phyloP scores from a whole-genome alignment of 345 rosid species.

The Salix suchowensis region DNA sequence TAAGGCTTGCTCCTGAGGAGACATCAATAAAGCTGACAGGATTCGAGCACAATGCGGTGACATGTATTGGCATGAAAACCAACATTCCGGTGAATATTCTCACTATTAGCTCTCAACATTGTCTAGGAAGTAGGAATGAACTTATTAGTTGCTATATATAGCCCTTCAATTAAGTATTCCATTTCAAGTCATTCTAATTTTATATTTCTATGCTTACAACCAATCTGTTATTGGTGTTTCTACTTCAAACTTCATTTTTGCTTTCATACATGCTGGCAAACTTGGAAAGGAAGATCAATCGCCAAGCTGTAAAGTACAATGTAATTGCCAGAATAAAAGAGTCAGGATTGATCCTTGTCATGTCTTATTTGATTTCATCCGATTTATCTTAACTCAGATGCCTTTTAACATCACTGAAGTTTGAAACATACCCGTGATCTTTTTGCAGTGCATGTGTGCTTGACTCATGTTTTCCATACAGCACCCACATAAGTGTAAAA shows the following conservation, averaged over 20 bases:
- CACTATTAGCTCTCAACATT: background rate
- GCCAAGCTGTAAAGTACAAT: conserved; percentile 1
- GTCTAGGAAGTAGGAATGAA: background rate
- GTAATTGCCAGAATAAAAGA: conserved; percentile 17
- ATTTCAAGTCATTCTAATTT: background rate
- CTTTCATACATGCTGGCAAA: background rate
- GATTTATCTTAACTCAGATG: background rate
- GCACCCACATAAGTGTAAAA: background rate
- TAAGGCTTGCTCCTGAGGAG: conserved; percentile 95
- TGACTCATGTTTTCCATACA: background rate
- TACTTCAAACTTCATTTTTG: background rate
- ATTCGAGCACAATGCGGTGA: conserved; percentile 80
- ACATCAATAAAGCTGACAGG: conserved; percentile 60
- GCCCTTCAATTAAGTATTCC: conserved; percentile 5
- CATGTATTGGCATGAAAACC: conserved; percentile 79
- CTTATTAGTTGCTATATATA: background rate
- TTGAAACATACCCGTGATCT: background rate
- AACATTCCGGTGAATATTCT: conserved; percentile 52
- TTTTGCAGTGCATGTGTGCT: background rate
- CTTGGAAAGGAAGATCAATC: background rate
- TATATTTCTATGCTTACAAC: background rate
- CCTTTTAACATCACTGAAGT: background rate
- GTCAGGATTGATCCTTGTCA: conserved; percentile 13
- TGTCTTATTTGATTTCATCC: background rate
- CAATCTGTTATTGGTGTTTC: background rate